Conservation (phyloP, 2,329 filamentous ascomycete genomes). For the Aspergillus fumigatus region DNA sequence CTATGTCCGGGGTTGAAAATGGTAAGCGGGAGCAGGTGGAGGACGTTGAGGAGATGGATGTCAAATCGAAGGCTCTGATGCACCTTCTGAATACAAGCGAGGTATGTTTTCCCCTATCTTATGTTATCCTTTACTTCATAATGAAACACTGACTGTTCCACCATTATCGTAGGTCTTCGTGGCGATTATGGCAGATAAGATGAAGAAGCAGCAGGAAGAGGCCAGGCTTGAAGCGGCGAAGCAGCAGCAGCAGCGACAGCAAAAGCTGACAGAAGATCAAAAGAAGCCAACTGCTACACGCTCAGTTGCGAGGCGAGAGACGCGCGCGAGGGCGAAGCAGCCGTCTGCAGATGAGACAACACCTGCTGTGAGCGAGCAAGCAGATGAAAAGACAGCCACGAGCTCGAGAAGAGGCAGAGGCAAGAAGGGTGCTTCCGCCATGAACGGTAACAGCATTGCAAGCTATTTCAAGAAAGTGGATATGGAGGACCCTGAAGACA, state of each 20-base stretch:
- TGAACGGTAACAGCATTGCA: conserved; percentile 46
- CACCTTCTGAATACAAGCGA: conserved; percentile 45
- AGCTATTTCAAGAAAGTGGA: conserved; percentile 60
- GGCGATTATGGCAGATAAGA: conserved; percentile 47
- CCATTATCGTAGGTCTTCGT: conserved; percentile 39
- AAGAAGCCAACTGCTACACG: conserved; percentile 19
- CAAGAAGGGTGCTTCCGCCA: conserved; percentile 20
- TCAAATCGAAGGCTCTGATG: conserved; percentile 42
- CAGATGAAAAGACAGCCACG: conserved; percentile 12
- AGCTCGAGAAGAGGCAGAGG: conserved; percentile 26
- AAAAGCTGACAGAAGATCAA: conserved; percentile 22
- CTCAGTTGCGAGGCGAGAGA: conserved; percentile 24
- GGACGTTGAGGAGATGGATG: conserved; percentile 38
- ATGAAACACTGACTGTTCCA: conserved; percentile 1
- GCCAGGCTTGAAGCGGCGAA: conserved; percentile 35
- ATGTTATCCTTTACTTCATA: neutral
- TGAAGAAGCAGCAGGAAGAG: conserved; percentile 46
- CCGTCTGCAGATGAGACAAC: conserved; percentile 9
- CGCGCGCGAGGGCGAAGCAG: conserved; percentile 27
- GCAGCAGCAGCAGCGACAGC: conserved; percentile 14
- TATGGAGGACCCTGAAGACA: conserved; percentile 49
- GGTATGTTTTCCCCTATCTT: conserved; percentile 20
- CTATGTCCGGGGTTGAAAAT: conserved; percentile 2
- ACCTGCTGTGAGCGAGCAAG: conserved; percentile 12
- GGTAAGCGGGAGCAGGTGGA: conserved; percentile 15